phyloP scores from a whole-genome alignment of 2,329 filamentous ascomycete species.

The Pyrenophora graminea region DNA sequence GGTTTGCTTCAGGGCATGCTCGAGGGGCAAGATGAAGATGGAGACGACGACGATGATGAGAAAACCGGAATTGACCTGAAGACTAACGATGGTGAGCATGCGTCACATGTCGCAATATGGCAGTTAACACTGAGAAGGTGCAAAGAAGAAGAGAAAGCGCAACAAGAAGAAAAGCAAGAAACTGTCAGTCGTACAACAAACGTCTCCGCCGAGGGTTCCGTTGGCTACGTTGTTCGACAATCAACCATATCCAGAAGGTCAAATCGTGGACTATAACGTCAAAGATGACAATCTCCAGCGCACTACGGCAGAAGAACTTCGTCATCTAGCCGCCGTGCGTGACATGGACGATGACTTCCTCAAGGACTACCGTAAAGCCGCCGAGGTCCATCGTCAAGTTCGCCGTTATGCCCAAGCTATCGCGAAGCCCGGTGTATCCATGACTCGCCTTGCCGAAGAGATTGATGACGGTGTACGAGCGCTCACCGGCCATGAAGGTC shows the following conservation, averaged over 20 bases:
- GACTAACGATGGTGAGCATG: conserved; percentile 21
- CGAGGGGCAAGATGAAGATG: conserved; percentile 53
- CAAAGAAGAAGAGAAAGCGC: conserved; percentile 72
- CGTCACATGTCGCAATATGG: not conserved
- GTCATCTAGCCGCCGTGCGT: conserved; percentile 65
- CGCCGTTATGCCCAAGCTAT: conserved; percentile 77
- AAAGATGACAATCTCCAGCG: conserved; percentile 73
- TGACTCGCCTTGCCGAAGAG: conserved; percentile 78
- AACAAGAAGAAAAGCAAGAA: conserved; percentile 77
- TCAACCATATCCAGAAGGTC: conserved; percentile 71
- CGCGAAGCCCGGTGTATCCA: conserved; percentile 75
- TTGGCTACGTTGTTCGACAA: conserved; percentile 72
- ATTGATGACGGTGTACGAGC: conserved; percentile 81
- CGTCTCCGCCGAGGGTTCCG: conserved; percentile 71
- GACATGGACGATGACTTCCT: conserved; percentile 77
- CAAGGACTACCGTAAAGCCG: conserved; percentile 77
- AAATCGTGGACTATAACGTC: conserved; percentile 70
- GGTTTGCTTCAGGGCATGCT: conserved; percentile 43
- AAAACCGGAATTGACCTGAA: conserved; percentile 43
- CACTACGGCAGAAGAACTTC: conserved; percentile 80
- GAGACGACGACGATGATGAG: conserved; percentile 52
- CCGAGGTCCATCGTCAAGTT: conserved; percentile 86
- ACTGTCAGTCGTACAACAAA: conserved; percentile 62
- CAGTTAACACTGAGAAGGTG: conserved; percentile 42
- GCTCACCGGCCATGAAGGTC: conserved; percentile 72